These are phyloP conservation scores for Sphaceloma murrayae DNA, from an alignment of 2,329 filamentous ascomycete genomes.

Conservation along the genomic window DNA sequence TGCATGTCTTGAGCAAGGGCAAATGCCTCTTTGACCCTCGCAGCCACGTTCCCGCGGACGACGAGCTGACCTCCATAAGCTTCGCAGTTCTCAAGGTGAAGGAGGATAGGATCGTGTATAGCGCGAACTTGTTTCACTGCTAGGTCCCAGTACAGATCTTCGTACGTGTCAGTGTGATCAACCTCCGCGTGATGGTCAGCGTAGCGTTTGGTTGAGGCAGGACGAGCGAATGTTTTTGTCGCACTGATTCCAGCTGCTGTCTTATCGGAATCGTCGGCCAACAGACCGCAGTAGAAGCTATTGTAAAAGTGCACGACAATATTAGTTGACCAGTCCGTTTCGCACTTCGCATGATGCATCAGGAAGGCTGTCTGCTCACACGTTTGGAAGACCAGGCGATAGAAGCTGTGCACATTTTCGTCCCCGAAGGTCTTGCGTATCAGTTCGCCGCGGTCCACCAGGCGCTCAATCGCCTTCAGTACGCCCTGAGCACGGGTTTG, in stretches of 20 bases:
- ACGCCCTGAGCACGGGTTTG: not conserved
- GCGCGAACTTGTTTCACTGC: not conserved
- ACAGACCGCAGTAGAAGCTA: not conserved
- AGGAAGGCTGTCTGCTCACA: not conserved
- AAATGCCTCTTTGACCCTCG: not conserved
- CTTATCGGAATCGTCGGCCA: not conserved
- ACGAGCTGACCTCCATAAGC: not conserved
- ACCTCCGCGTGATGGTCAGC: too few species aligned
- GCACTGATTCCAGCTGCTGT: not conserved
- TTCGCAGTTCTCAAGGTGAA: not conserved
- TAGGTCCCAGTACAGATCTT: not conserved
- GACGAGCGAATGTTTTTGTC: too few species aligned
- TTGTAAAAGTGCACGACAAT: not conserved
- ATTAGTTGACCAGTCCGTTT: not conserved
- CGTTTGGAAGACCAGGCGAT: not conserved
- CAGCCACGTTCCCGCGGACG: not conserved
- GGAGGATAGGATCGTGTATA: not conserved
- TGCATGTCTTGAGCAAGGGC: not conserved
- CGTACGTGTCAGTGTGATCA: not conserved
- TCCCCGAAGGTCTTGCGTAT: not conserved
- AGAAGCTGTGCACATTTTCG: not conserved
- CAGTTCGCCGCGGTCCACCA: not conserved
- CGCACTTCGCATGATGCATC: not conserved
- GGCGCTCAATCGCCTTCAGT: not conserved
- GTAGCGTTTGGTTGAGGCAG: too few species aligned